phyloP scores from a whole-genome alignment of 2,329 filamentous ascomycete genomes.

The Penicillium sp. region DNA sequence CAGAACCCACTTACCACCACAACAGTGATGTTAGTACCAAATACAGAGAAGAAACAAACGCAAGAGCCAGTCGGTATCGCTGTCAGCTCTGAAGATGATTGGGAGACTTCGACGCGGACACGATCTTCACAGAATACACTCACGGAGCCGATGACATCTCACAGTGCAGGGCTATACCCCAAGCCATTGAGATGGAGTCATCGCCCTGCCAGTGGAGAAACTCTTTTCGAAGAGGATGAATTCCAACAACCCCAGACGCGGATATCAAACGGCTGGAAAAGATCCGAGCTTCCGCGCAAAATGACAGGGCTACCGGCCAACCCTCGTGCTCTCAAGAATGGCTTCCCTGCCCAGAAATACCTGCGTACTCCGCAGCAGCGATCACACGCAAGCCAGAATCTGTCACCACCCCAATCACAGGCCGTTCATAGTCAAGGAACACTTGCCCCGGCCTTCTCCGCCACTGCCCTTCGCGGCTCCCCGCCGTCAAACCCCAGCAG shows the following conservation, averaged over 20 bases:
- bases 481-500: conserved; percentile 15
- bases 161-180: conserved; percentile 38
- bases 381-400: neutral
- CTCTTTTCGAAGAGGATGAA: conserved; percentile 43
- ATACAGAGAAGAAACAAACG: neutral
- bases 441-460: conserved; percentile 9
- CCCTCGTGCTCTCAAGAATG: conserved; percentile 38
- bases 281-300: neutral
- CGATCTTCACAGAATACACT: conserved; percentile 39
- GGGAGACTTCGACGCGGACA: conserved; percentile 32
- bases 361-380: conserved; percentile 12
- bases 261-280: neutral
- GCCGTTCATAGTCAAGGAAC: neutral
- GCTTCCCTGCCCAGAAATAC: conserved; percentile 22
- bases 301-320: conserved; percentile 35
- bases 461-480: conserved; percentile 6
- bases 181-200: conserved; percentile 39
- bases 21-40: conserved; percentile 10
- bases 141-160: conserved; percentile 41
- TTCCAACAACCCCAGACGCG: conserved; percentile 11
- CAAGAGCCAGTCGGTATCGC: conserved; percentile 23
- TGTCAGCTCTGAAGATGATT: conserved; percentile 26
- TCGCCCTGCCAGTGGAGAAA: conserved; percentile 35
- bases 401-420: neutral
- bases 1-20: conserved; percentile 24